Evolutionary conservation across 257 asterid species (phyloP), one percentile per base, ranked within the genome.

Genomic region (Lycium ferocissimum): DNA sequence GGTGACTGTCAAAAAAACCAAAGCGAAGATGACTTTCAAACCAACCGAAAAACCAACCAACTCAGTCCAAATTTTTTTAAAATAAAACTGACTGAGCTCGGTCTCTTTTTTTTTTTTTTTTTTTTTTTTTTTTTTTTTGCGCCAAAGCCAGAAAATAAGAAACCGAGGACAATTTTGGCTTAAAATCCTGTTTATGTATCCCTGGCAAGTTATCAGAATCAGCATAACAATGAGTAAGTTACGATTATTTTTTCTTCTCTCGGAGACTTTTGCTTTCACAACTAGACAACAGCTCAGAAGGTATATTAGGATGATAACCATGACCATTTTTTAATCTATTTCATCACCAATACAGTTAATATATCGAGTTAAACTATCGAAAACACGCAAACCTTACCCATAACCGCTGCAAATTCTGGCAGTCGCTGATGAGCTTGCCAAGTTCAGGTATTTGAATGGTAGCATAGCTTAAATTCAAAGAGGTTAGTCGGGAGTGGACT

Each of bases 401-500:
- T 8, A 17, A 58, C 65, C 20, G 22, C 65, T 58, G 65, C 20
- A 58, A 58, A 58, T 58, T 58, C 22, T 33, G 1, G 35, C 47
- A 66, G 1, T 66, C 9, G 10, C 47, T 9, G 4, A 66, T 66
- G 47, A 66, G 73, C 75, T 66, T 66, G 47, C 47, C 20, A 66
- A 66, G 47, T 33, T 66, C 47, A 12, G 47, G 47, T 66, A 66
- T 40, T 40, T 40, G 45, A 40, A 40, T 6, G 7, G 65, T 67
- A 37, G 51, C 51, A 7, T 67, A 67, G 51, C 76, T 67, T 67
- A 67, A 67, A 67, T 67, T 67, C 51, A 67, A 67, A 37, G 76
- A 67, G 13, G 51, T 67, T 12, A 67, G 51, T 14, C 15, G 14
- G 22, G 76, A 37, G 22, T 37, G 51, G 7, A 67, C 51, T 35